Percentiles rank a stretch among this genome's conserved stretches.
Conservation (phyloP, 805 yeast species). For the Kluyveromyces lactis region DNA sequence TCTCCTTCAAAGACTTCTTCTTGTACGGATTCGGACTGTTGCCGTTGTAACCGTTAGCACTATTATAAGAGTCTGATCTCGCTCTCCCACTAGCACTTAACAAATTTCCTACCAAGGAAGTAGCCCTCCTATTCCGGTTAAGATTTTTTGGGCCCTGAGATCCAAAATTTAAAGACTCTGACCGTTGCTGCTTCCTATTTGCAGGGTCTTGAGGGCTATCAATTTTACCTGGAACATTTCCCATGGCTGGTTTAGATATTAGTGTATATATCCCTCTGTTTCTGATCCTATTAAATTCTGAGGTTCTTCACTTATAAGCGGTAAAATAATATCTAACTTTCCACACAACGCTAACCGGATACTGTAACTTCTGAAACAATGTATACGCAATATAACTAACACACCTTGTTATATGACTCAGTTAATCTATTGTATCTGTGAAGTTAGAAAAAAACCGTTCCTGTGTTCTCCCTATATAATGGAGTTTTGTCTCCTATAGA, state of each 20-base stretch:
- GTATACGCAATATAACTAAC: no score
- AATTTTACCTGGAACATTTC: constrained; percentile 40
- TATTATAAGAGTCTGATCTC: constrained; percentile 16
- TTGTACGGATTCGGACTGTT: constrained; percentile 15
- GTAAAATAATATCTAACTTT: no score
- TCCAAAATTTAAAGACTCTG: constrained; percentile 7
- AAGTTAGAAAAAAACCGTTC: no score
- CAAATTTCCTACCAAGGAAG: constrained; percentile 21
- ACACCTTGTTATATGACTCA: no score
- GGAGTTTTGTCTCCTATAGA: no score
- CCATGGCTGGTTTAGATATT: constrained; percentile 26
- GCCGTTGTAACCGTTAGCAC: not conserved
- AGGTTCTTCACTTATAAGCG: no score
- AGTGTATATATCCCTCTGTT: no score
- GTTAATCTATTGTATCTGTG: no score
- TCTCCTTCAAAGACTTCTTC: constrained; percentile 43
- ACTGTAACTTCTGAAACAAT: no score
- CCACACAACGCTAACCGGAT: no score
- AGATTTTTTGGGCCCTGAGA: constrained; percentile 4
- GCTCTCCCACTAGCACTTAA: constrained; percentile 19
- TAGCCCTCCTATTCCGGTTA: constrained; percentile 16
- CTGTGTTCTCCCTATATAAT: no score
- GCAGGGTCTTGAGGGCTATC: constrained; percentile 22
- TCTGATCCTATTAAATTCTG: no score
- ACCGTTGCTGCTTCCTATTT: constrained; percentile 6